These are phyloP conservation scores for Paraconiothyrium sp. DNA, from an alignment of 2,329 filamentous ascomycete species.

Conservation along the genomic window DNA sequence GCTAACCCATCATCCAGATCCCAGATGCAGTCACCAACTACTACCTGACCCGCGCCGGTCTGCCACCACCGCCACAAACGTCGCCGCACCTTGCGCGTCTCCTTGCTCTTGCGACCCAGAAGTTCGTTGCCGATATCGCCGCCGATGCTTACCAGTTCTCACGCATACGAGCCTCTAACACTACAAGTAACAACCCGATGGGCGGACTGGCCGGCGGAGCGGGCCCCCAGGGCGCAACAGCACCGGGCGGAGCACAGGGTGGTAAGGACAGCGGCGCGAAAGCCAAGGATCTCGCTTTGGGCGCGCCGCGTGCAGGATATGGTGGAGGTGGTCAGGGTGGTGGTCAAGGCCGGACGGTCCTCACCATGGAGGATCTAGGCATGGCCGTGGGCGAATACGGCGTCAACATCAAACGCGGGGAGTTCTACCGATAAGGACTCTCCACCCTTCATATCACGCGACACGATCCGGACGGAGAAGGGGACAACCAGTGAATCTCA, in stretches of 20 bases:
- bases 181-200: slow-evolving; percentile 90
- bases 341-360: slow-evolving; percentile 87
- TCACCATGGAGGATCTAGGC: slow-evolving; percentile 98
- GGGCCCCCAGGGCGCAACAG: slow-evolving; percentile 70
- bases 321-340: slow-evolving; percentile 88
- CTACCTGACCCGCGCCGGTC: slow-evolving; percentile 94
- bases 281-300: slow-evolving; percentile 59
- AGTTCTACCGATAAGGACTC: slow-evolving; percentile 83
- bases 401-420: slow-evolving; percentile 95
- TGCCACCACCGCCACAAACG: slow-evolving; percentile 90
- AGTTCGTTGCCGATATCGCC: slow-evolving; percentile 97
- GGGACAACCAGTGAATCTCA: not conserved
- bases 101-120: slow-evolving; percentile 96
- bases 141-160: slow-evolving; percentile 98
- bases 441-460: not conserved
- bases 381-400: slow-evolving; percentile 99
- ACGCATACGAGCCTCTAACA: slow-evolving; percentile 92
- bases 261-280: slow-evolving; percentile 53
- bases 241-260: slow-evolving; percentile 63
- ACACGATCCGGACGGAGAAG: not conserved
- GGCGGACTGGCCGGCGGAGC: slow-evolving; percentile 75
- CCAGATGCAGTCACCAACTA: slow-evolving; percentile 97
- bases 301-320: slow-evolving; percentile 63
- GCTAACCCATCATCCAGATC: slow-evolving; percentile 68
- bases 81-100: slow-evolving; percentile 90